Evolutionary conservation across 2,329 filamentous ascomycete genomes (phyloP).

Genomic region (Claviceps citrina): DNA sequence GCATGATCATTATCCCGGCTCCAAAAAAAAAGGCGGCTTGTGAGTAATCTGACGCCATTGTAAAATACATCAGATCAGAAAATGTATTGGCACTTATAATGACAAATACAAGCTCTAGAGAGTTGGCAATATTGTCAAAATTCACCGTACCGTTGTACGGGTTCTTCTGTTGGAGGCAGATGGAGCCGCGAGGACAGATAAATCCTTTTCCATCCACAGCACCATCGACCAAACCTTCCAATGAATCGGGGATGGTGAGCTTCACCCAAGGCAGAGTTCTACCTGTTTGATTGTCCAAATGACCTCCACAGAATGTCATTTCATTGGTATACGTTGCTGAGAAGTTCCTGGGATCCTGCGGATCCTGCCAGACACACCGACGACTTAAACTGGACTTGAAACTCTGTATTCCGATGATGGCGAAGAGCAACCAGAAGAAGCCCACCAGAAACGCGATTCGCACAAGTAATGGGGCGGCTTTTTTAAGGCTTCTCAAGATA

Average conservation of each 20-base stretch:
- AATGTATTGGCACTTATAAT: slow-evolving; percentile 98
- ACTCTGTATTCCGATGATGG: slow-evolving; percentile 89
- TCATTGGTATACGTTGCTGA: slow-evolving; percentile 43
- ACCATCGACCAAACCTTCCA: slow-evolving; percentile 34
- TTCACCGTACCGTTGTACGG: slow-evolving; percentile 76
- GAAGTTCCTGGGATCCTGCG: slow-evolving; percentile 38
- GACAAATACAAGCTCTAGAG: slow-evolving; percentile 86
- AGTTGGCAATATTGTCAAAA: slow-evolving; percentile 90
- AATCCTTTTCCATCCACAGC: slow-evolving; percentile 59
- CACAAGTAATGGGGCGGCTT: slow-evolving; percentile 77
- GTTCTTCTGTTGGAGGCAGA: slow-evolving; percentile 65
- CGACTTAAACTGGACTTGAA: slow-evolving; percentile 75
- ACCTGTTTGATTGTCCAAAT: slow-evolving; percentile 47
- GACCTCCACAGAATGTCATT: slow-evolving; percentile 75
- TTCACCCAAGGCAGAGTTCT: slow-evolving; percentile 50
- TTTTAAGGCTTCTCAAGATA: slow-evolving; percentile 87
- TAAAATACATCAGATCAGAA: slow-evolving; percentile 85
- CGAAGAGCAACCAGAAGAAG: slow-evolving; percentile 97
- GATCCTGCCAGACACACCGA: slow-evolving; percentile 64
- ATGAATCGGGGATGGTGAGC: slow-evolving; percentile 19
- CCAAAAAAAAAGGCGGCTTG: slow-evolving; percentile 66
- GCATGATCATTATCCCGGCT: slow-evolving; percentile 72
- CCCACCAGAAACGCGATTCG: slow-evolving; percentile 87
- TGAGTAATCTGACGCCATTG: slow-evolving; percentile 81
- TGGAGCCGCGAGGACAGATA: slow-evolving; percentile 68